A percentile compares a stretch with the other conserved stretches of the same genome.
Conservation (phyloP, 208 protist species). For the Acanthamoeba quina region DNA sequence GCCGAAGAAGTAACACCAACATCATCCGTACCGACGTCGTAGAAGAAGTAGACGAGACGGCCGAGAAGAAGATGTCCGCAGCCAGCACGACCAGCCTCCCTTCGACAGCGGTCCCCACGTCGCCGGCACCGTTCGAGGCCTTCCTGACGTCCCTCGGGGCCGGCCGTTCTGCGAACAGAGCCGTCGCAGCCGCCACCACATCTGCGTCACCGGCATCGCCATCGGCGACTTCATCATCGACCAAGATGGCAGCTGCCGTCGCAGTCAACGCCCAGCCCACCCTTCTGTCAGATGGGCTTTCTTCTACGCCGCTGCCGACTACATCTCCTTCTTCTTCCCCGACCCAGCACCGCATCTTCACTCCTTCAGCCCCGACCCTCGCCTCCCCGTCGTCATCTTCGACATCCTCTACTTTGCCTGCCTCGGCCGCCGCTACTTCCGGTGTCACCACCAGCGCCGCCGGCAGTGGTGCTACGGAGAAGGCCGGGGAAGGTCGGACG, state of each 20-base stretch:
- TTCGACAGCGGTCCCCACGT: not conserved
- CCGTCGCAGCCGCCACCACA: not conserved
- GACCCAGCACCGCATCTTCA: not conserved
- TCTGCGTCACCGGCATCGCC: not conserved
- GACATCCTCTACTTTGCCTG: not conserved
- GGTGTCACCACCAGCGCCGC: not conserved
- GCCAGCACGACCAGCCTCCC: not conserved
- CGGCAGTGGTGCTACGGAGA: not conserved
- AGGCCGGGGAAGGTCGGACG: not conserved
- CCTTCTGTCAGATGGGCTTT: not conserved
- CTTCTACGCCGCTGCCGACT: not conserved
- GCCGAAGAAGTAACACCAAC: too few species aligned
- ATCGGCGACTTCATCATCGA: not conserved
- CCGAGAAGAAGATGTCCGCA: not conserved
- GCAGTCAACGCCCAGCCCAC: not conserved
- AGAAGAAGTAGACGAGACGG: too few species aligned
- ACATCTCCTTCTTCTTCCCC: not conserved
- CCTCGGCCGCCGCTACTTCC: not conserved
- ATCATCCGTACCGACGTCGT: too few species aligned
- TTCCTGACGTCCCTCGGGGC: not conserved
- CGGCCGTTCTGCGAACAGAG: not conserved
- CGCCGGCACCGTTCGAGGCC: slow-evolving; percentile 1
- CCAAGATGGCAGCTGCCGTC: not conserved
- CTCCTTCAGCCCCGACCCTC: not conserved
- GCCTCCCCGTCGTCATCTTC: not conserved